These are phyloP conservation scores for Cladorrhinum samala DNA, from an alignment of 495 filamentous ascomycete genomes.

Conservation along the genomic window DNA sequence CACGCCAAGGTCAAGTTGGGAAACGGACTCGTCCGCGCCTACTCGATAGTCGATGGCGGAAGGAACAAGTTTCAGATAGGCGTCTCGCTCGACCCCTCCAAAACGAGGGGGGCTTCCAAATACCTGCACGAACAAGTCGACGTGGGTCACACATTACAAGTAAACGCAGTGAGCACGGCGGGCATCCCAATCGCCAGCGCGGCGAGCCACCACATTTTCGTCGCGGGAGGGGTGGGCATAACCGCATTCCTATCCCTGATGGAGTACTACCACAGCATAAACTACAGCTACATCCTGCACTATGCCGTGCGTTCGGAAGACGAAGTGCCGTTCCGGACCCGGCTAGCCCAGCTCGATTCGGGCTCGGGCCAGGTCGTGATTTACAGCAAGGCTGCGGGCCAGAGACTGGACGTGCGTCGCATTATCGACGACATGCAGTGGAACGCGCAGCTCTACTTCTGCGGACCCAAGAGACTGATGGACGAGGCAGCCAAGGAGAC, in stretches of 20 bases:
- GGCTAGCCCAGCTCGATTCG: constrained; percentile 34
- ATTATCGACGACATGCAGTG: constrained; percentile 35
- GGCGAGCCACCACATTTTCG: constrained; percentile 45
- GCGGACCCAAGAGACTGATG: constrained; percentile 48
- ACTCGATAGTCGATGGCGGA: constrained; percentile 43
- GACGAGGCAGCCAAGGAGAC: constrained; percentile 35
- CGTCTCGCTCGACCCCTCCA: constrained; percentile 35
- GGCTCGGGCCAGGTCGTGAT: constrained; percentile 29
- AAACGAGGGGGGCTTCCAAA: constrained; percentile 42
- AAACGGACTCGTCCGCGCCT: constrained; percentile 40
- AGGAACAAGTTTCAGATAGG: constrained; percentile 39
- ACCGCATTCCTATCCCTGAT: constrained; percentile 43
- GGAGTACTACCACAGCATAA: constrained; percentile 31
- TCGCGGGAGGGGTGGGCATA: constrained; percentile 48
- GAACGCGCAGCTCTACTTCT: constrained; percentile 50
- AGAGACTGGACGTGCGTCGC: constrained; percentile 39
- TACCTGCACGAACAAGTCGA: constrained; percentile 43
- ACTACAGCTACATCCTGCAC: constrained; percentile 41
- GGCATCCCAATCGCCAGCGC: constrained; percentile 27
- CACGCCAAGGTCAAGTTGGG: constrained; percentile 42
- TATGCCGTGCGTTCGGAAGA: constrained; percentile 41
- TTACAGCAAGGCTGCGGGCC: constrained; percentile 42
- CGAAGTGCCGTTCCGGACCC: constrained; percentile 42
- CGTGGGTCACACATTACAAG: constrained; percentile 40
- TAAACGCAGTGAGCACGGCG: constrained; percentile 35